Evolutionary conservation across 1,139 yeast species (phyloP).

Genomic region (Protomyces inundatus): DNA sequence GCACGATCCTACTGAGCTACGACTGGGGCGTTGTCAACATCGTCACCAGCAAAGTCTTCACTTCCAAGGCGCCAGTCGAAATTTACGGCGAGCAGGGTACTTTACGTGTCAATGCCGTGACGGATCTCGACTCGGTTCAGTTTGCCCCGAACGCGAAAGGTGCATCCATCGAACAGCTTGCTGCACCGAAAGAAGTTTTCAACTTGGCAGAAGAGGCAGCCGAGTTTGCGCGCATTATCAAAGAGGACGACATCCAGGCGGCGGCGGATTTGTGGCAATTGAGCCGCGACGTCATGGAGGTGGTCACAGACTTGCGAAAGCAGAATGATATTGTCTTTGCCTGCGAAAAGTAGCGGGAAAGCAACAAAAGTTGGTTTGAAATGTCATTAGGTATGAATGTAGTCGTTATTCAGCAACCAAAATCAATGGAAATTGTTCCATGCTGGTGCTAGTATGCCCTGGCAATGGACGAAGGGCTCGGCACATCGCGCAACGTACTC

Average conservation of each 20-base stretch:
- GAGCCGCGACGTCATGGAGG: conserved; percentile 5
- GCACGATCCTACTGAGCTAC: conserved; percentile 12
- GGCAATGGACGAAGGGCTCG: neutral
- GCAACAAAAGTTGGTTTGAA: neutral
- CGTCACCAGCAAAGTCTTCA: conserved; percentile 12
- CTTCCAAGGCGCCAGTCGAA: conserved; percentile 10
- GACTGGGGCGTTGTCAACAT: conserved; percentile 3
- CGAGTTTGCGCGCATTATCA: conserved; percentile 13
- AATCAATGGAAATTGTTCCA: no score
- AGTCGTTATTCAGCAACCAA: no score
- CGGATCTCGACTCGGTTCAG: conserved; percentile 14
- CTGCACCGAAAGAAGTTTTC: conserved; percentile 3
- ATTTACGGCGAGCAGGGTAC: conserved; percentile 21
- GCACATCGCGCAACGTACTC: neutral
- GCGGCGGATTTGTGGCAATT: neutral
- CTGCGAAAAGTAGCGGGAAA: neutral
- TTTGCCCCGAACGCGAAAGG: conserved; percentile 3
- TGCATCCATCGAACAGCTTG: conserved; percentile 1
- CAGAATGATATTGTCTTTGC: conserved; percentile 9
- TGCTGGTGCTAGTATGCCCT: no score
- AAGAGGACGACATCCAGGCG: conserved; percentile 5
- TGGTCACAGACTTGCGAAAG: conserved; percentile 1
- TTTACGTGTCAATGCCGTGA: conserved; percentile 13
- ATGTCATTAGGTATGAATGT: no score
- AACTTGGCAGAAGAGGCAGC: conserved; percentile 21